These are phyloP conservation scores for Aspergillus luchuensis DNA, from an alignment of 2,329 filamentous ascomycete genomes.

Conservation along the genomic window DNA sequence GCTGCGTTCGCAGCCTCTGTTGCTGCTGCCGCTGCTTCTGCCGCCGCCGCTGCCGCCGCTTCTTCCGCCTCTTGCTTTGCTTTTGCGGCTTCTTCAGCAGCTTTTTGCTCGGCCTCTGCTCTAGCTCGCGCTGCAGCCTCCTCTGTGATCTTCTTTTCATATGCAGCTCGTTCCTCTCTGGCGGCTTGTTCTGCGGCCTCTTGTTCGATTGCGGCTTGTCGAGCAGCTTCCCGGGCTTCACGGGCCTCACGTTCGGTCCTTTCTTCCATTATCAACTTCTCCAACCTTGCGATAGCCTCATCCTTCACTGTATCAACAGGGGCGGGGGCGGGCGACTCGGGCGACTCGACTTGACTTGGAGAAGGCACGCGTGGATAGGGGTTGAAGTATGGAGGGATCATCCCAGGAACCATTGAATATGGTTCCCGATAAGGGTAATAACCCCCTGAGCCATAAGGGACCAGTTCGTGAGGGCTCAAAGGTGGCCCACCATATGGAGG, in stretches of 20 bases:
- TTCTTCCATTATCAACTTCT: constrained; percentile 57
- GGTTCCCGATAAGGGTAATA: constrained; percentile 41
- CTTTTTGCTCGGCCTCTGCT: constrained; percentile 49
- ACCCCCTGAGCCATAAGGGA: constrained; percentile 38
- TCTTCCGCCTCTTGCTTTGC: constrained; percentile 49
- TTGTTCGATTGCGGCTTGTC: constrained; percentile 52
- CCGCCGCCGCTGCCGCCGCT: constrained; percentile 42
- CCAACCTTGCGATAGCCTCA: constrained; percentile 63
- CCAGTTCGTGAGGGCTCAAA: constrained; percentile 39
- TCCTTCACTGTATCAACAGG: constrained; percentile 55
- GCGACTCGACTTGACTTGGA: constrained; percentile 33
- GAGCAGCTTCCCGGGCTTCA: constrained; percentile 41
- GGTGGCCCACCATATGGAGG: constrained; percentile 35
- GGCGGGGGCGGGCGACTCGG: constrained; percentile 30
- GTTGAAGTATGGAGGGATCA: constrained; percentile 41
- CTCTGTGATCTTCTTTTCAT: constrained; percentile 46
- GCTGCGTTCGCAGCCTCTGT: constrained; percentile 41
- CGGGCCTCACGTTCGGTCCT: constrained; percentile 44
- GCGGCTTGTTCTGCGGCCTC: constrained; percentile 48
- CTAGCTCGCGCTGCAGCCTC: constrained; percentile 52
- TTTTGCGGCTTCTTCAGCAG: constrained; percentile 52
- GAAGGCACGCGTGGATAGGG: constrained; percentile 39
- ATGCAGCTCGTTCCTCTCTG: constrained; percentile 40
- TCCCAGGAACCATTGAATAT: constrained; percentile 37
- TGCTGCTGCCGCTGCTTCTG: constrained; percentile 42